Evolutionary conservation across 2,329 filamentous ascomycete species (phyloP).

Genomic region (Monosporascus sp.): DNA sequence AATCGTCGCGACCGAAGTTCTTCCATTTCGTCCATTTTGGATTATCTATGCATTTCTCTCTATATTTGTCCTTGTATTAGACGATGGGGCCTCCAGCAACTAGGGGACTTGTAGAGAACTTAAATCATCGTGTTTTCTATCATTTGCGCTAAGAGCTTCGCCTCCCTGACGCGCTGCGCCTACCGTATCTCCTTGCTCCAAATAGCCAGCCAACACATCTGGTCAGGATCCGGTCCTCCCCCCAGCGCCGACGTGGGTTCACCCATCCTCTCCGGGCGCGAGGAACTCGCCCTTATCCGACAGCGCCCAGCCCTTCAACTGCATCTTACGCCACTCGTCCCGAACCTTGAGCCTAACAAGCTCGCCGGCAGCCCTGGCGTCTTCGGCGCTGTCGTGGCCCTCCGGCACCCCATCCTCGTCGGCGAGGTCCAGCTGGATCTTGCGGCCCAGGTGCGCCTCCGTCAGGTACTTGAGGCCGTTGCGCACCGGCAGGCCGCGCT

Average conservation of each 20-base stretch:
- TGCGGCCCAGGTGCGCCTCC: constrained; percentile 61
- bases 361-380: constrained; percentile 84
- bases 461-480: constrained; percentile 73
- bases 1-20: neutral
- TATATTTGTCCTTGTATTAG: neutral
- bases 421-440: constrained; percentile 68
- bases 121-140: no score
- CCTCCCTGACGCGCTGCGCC: no score
- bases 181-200: no score
- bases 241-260: constrained; percentile 14
- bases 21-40: neutral
- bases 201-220: no score
- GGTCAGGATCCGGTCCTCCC: constrained; percentile 10
- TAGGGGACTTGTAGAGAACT: no score
- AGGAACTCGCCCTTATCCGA: constrained; percentile 40
- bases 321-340: constrained; percentile 64
- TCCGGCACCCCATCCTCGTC: constrained; percentile 33
- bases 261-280: constrained; percentile 28
- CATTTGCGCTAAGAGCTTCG: no score
- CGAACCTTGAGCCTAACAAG: constrained; percentile 68
- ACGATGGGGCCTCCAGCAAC: no score
- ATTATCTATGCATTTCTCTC: neutral
- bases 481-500: constrained; percentile 68
- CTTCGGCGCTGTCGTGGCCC: constrained; percentile 90
- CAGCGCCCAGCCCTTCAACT: constrained; percentile 62